A percentile compares a stretch with the other conserved stretches of the same genome.
Evolutionary conservation across 2,329 filamentous ascomycete genomes (phyloP).

Genomic region (Aspergillus cejpii): DNA sequence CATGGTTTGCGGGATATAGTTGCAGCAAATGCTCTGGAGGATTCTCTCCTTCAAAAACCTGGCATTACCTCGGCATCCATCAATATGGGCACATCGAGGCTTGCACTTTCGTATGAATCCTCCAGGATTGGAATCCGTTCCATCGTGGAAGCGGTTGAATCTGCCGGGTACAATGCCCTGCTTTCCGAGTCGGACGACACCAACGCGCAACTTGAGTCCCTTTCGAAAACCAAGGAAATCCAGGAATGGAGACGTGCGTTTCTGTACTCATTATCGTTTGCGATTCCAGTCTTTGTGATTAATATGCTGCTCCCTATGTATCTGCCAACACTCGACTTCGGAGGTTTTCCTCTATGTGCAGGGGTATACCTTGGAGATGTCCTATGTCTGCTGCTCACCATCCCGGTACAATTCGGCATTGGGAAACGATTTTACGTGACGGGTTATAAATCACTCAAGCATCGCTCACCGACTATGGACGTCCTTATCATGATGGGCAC

Average conservation of each 20-base stretch:
- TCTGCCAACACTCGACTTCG: conserved; percentile 68
- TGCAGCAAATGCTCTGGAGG: conserved; percentile 66
- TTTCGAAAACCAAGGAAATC: conserved; percentile 94
- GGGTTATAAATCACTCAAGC: conserved; percentile 87
- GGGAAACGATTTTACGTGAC: conserved; percentile 89
- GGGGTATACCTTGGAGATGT: conserved; percentile 87
- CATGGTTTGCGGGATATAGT: conserved; percentile 70
- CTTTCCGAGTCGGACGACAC: conserved; percentile 90
- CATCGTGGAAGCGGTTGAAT: conserved; percentile 75
- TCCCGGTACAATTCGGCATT: conserved; percentile 94
- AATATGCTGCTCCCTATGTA: conserved; percentile 94
- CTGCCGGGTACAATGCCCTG: conserved; percentile 78
- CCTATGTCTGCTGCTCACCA: conserved; percentile 72
- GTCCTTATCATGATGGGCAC: conserved; percentile 91
- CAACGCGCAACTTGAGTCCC: conserved; percentile 89
- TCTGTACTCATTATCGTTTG: conserved; percentile 68
- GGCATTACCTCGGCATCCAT: conserved; percentile 71
- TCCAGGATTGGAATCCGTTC: conserved; percentile 68
- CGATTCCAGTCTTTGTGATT: conserved; percentile 82
- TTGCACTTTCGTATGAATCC: conserved; percentile 67
- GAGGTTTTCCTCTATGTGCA: conserved; percentile 56
- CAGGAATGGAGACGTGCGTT: conserved; percentile 86
- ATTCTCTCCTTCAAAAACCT: conserved; percentile 55
- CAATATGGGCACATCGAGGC: conserved; percentile 64
- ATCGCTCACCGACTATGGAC: conserved; percentile 93